phyloP scores from a whole-genome alignment of 192 early-diverging fungal genomes.

The Coemansia sp. region DNA sequence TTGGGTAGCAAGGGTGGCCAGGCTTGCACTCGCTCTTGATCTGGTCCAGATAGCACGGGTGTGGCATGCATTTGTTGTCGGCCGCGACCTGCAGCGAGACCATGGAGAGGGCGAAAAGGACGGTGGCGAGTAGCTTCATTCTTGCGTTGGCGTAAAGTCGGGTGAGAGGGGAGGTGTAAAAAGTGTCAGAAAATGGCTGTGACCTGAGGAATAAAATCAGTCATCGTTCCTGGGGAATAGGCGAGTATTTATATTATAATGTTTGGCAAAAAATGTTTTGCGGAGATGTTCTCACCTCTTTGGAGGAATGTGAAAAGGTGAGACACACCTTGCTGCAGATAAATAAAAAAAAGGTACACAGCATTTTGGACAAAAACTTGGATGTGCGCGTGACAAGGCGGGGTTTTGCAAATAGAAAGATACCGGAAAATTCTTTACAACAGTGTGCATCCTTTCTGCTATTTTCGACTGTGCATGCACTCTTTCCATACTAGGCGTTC shows the following conservation, averaged over 20 bases:
- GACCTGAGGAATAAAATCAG: not conserved
- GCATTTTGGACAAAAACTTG: not conserved
- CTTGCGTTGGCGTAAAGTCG: not conserved
- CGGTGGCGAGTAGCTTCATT: not conserved
- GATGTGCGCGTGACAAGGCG: not conserved
- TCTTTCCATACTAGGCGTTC: not conserved
- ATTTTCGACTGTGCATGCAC: not conserved
- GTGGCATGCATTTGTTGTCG: not conserved
- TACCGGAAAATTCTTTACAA: not conserved
- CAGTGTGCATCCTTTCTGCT: constrained; percentile 2
- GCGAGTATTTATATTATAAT: not conserved
- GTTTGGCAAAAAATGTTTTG: not conserved
- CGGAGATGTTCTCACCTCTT: not conserved
- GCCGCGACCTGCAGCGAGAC: not conserved
- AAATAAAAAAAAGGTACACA: not conserved
- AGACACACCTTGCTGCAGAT: not conserved
- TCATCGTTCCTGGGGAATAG: not conserved
- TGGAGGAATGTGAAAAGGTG: not conserved
- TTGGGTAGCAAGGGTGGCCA: constrained; percentile 6
- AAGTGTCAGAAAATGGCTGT: not conserved
- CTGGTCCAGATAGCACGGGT: not conserved
- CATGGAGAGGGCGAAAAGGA: not conserved
- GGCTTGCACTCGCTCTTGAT: constrained; percentile 7
- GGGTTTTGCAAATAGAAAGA: not conserved
- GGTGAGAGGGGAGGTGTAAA: not conserved